Evolutionary conservation across 192 early-diverging fungal genomes (phyloP).

Genomic region (Coemansia sp.): DNA sequence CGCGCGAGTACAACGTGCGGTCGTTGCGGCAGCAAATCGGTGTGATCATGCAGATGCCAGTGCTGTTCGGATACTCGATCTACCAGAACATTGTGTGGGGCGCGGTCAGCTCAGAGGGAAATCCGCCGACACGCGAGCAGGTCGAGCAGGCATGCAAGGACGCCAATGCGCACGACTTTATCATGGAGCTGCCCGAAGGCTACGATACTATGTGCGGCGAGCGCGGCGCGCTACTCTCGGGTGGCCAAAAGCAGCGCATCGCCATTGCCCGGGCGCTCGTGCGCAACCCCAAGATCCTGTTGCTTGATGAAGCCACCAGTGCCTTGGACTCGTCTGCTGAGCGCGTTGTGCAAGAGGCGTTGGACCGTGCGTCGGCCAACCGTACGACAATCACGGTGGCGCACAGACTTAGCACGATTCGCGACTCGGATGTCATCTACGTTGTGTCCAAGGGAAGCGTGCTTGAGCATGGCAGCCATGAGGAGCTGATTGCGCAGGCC

Average conservation of each 20-base stretch:
- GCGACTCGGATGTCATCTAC: slow-evolving; percentile 80
- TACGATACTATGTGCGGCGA: slow-evolving; percentile 92
- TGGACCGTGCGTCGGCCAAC: slow-evolving; percentile 68
- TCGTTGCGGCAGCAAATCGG: slow-evolving; percentile 86
- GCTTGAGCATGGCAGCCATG: slow-evolving; percentile 75
- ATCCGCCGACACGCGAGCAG: slow-evolving; percentile 67
- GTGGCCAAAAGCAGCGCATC: slow-evolving; percentile 96
- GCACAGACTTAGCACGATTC: slow-evolving; percentile 85
- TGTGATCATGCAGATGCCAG: slow-evolving; percentile 87
- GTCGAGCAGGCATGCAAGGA: slow-evolving; percentile 60
- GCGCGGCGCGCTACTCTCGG: slow-evolving; percentile 72
- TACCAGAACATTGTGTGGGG: slow-evolving; percentile 81
- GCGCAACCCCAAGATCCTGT: slow-evolving; percentile 79
- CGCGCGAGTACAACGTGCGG: slow-evolving; percentile 72
- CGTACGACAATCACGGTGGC: slow-evolving; percentile 92
- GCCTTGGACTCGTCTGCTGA: slow-evolving; percentile 81
- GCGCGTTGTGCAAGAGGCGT: slow-evolving; percentile 75
- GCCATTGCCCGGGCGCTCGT: slow-evolving; percentile 92
- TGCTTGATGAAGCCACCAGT: slow-evolving; percentile 87
- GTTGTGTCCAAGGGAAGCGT: slow-evolving; percentile 71
- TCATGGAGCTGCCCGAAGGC: slow-evolving; percentile 63
- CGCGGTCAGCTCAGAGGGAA: slow-evolving; percentile 45
- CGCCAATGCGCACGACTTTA: slow-evolving; percentile 77
- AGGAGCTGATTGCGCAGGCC: slow-evolving; percentile 57
- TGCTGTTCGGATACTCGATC: slow-evolving; percentile 78